Evolutionary conservation across 1,139 yeast genomes (phyloP).

Genomic region (Blastobotrys malaysiensis): DNA sequence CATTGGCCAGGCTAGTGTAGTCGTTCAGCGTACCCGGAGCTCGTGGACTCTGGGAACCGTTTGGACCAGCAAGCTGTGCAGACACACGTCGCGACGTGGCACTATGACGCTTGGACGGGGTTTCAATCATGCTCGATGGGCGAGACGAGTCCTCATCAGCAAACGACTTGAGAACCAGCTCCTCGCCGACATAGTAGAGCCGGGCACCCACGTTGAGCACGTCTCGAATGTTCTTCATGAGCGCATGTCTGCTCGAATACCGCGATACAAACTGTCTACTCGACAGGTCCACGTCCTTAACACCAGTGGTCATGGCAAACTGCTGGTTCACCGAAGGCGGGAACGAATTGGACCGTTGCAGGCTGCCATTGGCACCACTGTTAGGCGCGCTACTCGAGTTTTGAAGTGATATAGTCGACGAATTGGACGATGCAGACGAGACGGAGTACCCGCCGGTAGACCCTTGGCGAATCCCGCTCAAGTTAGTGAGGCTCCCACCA

Average conservation of each 20-base stretch:
- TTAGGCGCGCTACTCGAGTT: not conserved
- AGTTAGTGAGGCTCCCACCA: slow-evolving; percentile 1
- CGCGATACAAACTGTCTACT: slow-evolving; percentile 36
- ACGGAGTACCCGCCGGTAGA: slow-evolving; percentile 9
- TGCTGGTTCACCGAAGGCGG: slow-evolving; percentile 29
- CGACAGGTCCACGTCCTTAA: slow-evolving; percentile 33
- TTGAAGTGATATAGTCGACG: slow-evolving; percentile 9
- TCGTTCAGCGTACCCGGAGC: slow-evolving; percentile 13
- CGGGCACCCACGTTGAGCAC: slow-evolving; percentile 53
- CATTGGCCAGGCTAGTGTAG: slow-evolving; percentile 11
- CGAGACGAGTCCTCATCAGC: slow-evolving; percentile 37
- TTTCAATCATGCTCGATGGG: slow-evolving; percentile 45
- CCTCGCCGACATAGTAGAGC: slow-evolving; percentile 47
- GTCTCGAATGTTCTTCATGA: slow-evolving; percentile 53
- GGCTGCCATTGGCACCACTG: slow-evolving; percentile 8
- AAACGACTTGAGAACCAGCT: slow-evolving; percentile 51
- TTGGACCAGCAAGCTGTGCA: slow-evolving; percentile 21
- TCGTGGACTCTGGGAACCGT: slow-evolving; percentile 10
- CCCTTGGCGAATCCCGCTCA: slow-evolving; percentile 11
- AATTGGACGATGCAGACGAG: slow-evolving; percentile 7
- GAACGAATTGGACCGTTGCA: slow-evolving; percentile 34
- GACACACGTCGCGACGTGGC: slow-evolving; percentile 33
- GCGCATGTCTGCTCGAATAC: slow-evolving; percentile 39
- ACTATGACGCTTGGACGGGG: slow-evolving; percentile 40
- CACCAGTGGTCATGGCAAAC: slow-evolving; percentile 34